Conservation (phyloP, 805 yeast genomes). For the Metschnikowia bowlesiae region DNA sequence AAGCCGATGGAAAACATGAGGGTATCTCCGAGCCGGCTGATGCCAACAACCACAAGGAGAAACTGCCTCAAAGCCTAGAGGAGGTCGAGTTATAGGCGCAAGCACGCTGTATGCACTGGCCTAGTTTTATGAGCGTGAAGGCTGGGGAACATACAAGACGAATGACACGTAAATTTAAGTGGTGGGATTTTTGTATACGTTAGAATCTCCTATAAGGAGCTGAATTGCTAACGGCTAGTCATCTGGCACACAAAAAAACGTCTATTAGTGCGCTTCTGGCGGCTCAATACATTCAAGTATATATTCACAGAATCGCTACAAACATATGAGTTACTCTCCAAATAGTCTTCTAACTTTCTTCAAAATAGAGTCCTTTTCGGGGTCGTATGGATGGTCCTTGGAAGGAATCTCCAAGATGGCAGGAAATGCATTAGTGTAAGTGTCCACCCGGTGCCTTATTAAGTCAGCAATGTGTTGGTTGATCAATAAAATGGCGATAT, state of each 20-base stretch:
- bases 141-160: too few relatives aligned
- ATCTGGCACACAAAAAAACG: not conserved
- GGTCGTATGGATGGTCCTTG: constrained; percentile 97
- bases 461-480: constrained; percentile 94
- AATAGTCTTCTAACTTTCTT: constrained; percentile 91
- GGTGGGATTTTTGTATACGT: too few relatives aligned
- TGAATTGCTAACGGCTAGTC: not conserved
- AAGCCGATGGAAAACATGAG: not conserved
- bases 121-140: not conserved
- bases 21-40: not conserved
- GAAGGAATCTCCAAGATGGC: constrained; percentile 96
- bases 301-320: not conserved
- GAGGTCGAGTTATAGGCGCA: constrained; percentile 13
- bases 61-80: constrained; percentile 10
- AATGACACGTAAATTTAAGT: too few relatives aligned
- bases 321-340: constrained; percentile 61
- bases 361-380: constrained; percentile 94
- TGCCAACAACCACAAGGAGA: constrained; percentile 11
- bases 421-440: constrained; percentile 87
- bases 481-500: constrained; percentile 87
- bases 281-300: not conserved
- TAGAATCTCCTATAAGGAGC: not conserved
- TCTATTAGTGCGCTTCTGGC: not conserved
- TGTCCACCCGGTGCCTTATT: constrained; percentile 77
- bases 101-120: constrained; percentile 1